Base-by-base conservation (phyloP, 257 asterid species). In the Solanum pimpinellifolium region DNA sequence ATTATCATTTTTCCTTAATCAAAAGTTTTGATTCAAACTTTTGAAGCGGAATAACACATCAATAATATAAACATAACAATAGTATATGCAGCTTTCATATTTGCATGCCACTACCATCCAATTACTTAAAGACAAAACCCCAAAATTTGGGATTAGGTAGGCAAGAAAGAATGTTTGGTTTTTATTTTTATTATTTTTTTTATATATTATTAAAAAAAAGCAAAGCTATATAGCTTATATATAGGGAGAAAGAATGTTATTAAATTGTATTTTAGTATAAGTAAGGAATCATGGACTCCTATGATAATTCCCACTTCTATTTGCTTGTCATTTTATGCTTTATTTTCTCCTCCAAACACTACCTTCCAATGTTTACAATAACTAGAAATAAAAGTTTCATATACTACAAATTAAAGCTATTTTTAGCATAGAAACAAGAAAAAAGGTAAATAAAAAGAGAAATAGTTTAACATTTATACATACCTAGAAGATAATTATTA, bases 281-380 rank as follows among this genome's bases (percentile, higher is more conserved):
- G 52, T 74, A 88, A 89, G 87, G 90, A 93, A 93, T 91, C 92
- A 94, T 91, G 82, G 88, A 91, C 89, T 90, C 95, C 89, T 87
- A 88, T 87, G 95, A 88, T 92, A 91, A 92, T 92, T 94, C 92
- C 92, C 95, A 91, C 94, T 89, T 91, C 92, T 88, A 91, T 90
- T 93, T 69, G 95, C 88, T 93, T 93, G 98, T 94, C 97, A 70
- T 89, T 46, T 87, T 89, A 90, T 88, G 46, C 73, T 77, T 69
- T 73, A 83, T 86, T 85, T 59, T 70, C 88, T 72, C 88, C 44
- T 88, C 94, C 96, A 93, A 87, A 80, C 90, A 84, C 80, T 73
- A 35, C n/a, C 29, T 73, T 73, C 27, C 47, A 35, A 73, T 35
- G 47, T 23, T 23, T 35, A 73, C 80, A 10, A 73, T 73, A 20